Percentiles rank a stretch among this genome's conserved stretches.
phyloP scores from a whole-genome alignment of 768 basidiomycete species.

The Podaxis sp. region DNA sequence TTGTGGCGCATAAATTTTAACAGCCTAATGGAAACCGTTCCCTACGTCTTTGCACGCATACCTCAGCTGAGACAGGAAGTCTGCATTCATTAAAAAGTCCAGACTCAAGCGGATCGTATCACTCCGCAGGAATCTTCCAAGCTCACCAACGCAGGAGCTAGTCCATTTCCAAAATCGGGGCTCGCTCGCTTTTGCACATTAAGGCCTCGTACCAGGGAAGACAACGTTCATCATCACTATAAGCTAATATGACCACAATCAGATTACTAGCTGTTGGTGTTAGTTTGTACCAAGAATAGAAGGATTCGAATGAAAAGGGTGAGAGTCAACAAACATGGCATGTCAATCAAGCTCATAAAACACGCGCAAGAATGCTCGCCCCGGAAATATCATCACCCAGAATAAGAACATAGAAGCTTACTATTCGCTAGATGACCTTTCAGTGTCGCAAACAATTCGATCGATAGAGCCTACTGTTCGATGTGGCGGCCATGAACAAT shows the following conservation, averaged over 20 bases:
- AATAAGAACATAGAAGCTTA: neutral
- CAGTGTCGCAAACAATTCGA: neutral
- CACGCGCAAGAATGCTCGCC: neutral
- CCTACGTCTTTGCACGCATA: no score
- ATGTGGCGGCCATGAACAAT: neutral
- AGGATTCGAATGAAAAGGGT: constrained; percentile 1
- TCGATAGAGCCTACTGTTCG: neutral
- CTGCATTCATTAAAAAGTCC: neutral
- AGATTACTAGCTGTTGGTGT: constrained; percentile 1
- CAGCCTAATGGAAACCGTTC: no score
- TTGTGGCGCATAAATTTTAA: no score
- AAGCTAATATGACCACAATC: constrained; percentile 1
- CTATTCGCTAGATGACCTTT: neutral
- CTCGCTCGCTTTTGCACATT: neutral
- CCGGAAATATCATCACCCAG: neutral
- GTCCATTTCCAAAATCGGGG: neutral
- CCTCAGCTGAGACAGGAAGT: no score
- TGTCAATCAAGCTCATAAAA: constrained; percentile 10
- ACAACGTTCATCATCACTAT: constrained; percentile 14
- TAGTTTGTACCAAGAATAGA: constrained; percentile 18
- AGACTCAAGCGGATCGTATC: neutral
- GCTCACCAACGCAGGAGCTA: neutral
- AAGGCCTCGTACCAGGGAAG: neutral
- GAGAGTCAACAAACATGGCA: neutral
- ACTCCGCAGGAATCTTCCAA: neutral